Evolutionary conservation across 805 yeast genomes (phyloP).

Genomic region (Ogataea naganishii): DNA sequence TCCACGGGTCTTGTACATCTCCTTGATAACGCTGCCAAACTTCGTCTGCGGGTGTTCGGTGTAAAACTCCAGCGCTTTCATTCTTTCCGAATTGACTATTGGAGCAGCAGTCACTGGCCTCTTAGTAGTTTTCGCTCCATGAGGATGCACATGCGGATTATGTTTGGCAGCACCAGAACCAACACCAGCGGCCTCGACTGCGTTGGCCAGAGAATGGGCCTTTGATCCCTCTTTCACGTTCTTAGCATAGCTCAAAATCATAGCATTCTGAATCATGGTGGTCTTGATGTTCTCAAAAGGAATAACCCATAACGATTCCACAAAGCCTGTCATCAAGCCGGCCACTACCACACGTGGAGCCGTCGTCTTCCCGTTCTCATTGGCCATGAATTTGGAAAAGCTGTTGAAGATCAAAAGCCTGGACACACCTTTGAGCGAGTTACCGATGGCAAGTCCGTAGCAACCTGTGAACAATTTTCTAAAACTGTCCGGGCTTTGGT

Average conservation of each 20-base stretch:
- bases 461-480: slow-evolving; percentile 47
- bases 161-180: slow-evolving; percentile 10
- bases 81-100: slow-evolving; percentile 5
- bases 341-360: slow-evolving; percentile 82
- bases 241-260: slow-evolving; percentile 21
- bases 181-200: slow-evolving; percentile 15
- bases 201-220: slow-evolving; percentile 21
- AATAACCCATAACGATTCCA: slow-evolving; percentile 75
- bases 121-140: slow-evolving; percentile 2
- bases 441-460: slow-evolving; percentile 68
- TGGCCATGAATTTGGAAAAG: slow-evolving; percentile 60
- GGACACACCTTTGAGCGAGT: slow-evolving; percentile 61
- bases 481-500: slow-evolving; percentile 24
- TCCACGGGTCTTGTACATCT: slow-evolving; percentile 69
- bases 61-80: slow-evolving; percentile 22
- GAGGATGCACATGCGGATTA: slow-evolving; percentile 4
- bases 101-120: slow-evolving; percentile 6
- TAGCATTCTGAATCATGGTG: slow-evolving; percentile 65
- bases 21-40: slow-evolving; percentile 43
- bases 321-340: slow-evolving; percentile 72
- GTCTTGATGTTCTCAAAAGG: slow-evolving; percentile 88
- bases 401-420: slow-evolving; percentile 70
- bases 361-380: slow-evolving; percentile 48
- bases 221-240: slow-evolving; percentile 15
- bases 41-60: slow-evolving; percentile 48